Conservation (phyloP, 163 green algal species). For the Prototheca cutis region DNA sequence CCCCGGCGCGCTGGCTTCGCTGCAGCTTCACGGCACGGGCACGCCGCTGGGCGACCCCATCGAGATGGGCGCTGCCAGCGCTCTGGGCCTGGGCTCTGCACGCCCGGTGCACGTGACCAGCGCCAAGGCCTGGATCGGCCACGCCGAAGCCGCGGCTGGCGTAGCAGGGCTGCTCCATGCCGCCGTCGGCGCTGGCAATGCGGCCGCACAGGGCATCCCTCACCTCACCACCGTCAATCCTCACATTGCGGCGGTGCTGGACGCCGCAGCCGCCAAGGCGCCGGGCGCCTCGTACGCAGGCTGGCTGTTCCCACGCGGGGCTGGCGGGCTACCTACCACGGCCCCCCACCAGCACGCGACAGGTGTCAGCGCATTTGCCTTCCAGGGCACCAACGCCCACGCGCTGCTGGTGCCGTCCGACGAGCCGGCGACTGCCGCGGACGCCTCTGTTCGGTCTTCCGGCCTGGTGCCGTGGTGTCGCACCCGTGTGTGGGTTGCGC, state of each 20-base stretch:
- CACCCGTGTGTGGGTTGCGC: conserved; percentile 27
- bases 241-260: conserved; percentile 42
- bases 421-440: not conserved
- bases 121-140: conserved; percentile 59
- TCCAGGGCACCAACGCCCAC: conserved; percentile 70
- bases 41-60: conserved; percentile 73
- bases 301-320: conserved; percentile 21
- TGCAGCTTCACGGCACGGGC: conserved; percentile 65
- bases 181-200: conserved; percentile 5
- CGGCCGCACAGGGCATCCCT: conserved; percentile 25
- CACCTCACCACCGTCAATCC: conserved; percentile 64
- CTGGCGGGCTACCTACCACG: too few relatives aligned
- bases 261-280: conserved; percentile 15
- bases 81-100: conserved; percentile 31
- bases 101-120: conserved; percentile 21
- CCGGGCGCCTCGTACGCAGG: not conserved
- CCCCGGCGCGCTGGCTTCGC: conserved; percentile 16
- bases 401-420: conserved; percentile 10
- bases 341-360: not conserved
- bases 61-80: conserved; percentile 59
- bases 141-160: conserved; percentile 69
- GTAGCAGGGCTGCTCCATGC: conserved; percentile 49
- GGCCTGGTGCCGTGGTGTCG: not conserved
- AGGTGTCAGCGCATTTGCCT: conserved; percentile 69
- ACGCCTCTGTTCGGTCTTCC: not conserved